Base-by-base conservation (phyloP, 768 basidiomycete genomes). In the Strobilomyces confusus region DNA sequence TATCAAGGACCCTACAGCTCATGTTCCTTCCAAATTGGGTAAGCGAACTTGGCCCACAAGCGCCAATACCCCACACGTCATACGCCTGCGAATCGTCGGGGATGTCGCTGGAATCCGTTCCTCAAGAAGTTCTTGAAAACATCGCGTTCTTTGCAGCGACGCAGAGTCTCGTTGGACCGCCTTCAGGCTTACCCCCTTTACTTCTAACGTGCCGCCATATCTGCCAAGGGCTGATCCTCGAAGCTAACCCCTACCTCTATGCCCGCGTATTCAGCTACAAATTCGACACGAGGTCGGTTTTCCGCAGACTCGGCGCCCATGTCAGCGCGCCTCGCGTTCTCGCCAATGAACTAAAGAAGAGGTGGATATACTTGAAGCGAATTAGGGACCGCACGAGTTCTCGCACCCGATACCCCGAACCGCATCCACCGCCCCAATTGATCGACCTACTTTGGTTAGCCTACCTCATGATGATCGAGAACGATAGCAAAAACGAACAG, bases 401-500 rank as follows among this genome's bases (percentile, higher is more conserved):
- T 33, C 58, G 61, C 38, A 49, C 62, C 44, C 55, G 23, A 17
- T 40, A 55, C 14, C 50, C 63, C 1, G 65, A 60, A 37, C 60
- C 68, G 25, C 62, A 59, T 41, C 70, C 73, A 22, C 12, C 25
- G 15, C n/a, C 41, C 3, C 44, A 46, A n/a, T 43, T 48, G 34
- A 33, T 44, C 38, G 74, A 82, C n/a, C 63, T 81, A 14, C 77
- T 92, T 6, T 86, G 83, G 75, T 78, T 79, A 26, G 78, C 83
- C 25, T 91, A 87, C 63, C 69, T 89, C 34, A 82, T 92, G 82
- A 79, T 91, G 77, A 72, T 92, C 44, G 91, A 93, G 72, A 86
- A 89, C 59, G 86, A 86, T 26, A 86, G 82, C 40, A 84, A 79
- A 63, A 92, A 92, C 59, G 80, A 80, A 58, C 66, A 45, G 42